Base-by-base conservation (phyloP, 164 flowering plant species). In the Vitis rupestris region DNA sequence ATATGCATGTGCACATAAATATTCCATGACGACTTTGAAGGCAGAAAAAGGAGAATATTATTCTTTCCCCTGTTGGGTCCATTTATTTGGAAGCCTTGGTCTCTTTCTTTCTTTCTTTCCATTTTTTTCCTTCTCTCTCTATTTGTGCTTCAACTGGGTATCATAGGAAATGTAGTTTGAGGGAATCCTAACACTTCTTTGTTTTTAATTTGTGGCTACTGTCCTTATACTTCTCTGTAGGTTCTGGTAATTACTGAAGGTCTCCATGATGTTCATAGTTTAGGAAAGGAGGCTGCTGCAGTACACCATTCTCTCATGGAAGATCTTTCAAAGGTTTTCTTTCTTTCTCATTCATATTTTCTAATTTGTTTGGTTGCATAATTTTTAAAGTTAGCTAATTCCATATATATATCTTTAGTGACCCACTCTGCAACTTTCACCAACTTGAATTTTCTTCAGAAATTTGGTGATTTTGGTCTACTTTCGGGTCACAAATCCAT, bases 281-380 rank as follows among this genome's bases (percentile, higher is more conserved):
- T 92, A 79, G 99, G 97, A 68, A 92, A 90, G 84, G 99, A 94
- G 81, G 97, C 99, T 82, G 87, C 93, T 68, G 80, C 76, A 48
- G 70, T 86, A 58, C 97, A 94, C 71, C 75, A n/a, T 71, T 81
- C 91, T 78, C 92, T 94, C 54, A 86, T 90, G 88, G 87, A 82
- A 70, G 86, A 87, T 72, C 91, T 92, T 71, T 84, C 88, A 4
- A 90, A 90, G 97, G 99, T 94, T 59, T 61, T 55, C 48, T 59
- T 71, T 68, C 50, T 71, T 14, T 60, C 17, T 57, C 50, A 50
- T 16, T 66, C 64, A 29, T 48, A 12, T 29, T 67, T n/a, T 50
- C 12, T 67, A 9, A 19, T 67, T 62, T 66, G 4, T 55, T 69
- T 30, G 48, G 10, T 57, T 69, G 72, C 66, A 54, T 54, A 6